phyloP scores from a whole-genome alignment of 1,139 yeast genomes.

The Geotrichum klebahnii region DNA sequence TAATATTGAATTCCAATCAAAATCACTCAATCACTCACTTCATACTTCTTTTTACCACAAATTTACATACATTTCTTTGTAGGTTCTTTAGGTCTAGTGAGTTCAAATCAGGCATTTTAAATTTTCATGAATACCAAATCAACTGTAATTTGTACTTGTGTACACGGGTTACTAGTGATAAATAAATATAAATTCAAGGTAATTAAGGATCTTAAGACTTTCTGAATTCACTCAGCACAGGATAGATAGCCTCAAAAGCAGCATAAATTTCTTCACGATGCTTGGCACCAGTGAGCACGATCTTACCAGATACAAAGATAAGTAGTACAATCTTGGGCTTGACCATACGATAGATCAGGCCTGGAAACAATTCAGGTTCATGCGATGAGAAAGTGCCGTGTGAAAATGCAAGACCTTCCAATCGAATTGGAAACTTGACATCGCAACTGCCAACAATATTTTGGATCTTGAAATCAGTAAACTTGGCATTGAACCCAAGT shows the following conservation, averaged over 20 bases:
- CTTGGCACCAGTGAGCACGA: conserved; percentile 97
- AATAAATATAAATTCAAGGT: neutral
- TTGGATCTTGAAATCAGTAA: conserved; percentile 95
- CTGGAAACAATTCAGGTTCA: conserved; percentile 98
- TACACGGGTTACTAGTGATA: no score
- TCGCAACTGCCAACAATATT: conserved; percentile 97
- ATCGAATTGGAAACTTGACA: conserved; percentile 93
- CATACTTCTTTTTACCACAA: no score
- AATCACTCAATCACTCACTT: no score
- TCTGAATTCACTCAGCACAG: conserved; percentile 96
- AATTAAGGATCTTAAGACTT: conserved; percentile 49
- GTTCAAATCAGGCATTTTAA: no score
- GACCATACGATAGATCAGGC: conserved; percentile 98
- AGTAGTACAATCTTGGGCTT: conserved; percentile 94
- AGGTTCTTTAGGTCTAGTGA: no score
- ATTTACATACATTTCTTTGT: no score
- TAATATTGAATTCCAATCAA: no score
- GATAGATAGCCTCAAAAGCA: conserved; percentile 96
- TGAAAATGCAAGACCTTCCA: conserved; percentile 95
- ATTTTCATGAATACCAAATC: neutral
- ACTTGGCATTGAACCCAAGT: conserved; percentile 85
- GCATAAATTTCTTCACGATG: conserved; percentile 98
- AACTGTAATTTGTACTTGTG: no score
- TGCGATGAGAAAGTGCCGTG: conserved; percentile 99
- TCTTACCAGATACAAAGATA: conserved; percentile 95